A percentile compares a stretch with the other conserved stretches of the same genome.
Evolutionary conservation across 371 early-diverging fungal species (phyloP).

Genomic region (Rhizopus microsporus): DNA sequence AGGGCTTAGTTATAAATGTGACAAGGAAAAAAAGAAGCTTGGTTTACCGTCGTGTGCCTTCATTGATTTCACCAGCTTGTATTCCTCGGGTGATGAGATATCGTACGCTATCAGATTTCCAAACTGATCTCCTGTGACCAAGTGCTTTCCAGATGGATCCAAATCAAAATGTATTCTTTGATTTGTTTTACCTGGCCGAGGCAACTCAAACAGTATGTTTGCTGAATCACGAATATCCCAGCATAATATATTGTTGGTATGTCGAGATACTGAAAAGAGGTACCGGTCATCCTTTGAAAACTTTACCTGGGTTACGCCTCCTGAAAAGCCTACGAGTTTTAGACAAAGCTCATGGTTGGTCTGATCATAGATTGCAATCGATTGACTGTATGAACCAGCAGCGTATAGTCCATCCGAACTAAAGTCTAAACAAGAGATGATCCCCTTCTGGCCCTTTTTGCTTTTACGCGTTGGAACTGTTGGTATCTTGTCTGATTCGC

Average conservation of each 20-base stretch:
- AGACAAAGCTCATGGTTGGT: constrained; percentile 53
- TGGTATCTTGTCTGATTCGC: constrained; percentile 39
- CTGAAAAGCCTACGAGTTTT: constrained; percentile 46
- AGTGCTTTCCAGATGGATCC: constrained; percentile 54
- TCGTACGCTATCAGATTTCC: constrained; percentile 57
- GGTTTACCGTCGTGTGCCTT: constrained; percentile 32
- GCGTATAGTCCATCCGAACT: constrained; percentile 72
- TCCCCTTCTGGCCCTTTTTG: constrained; percentile 68
- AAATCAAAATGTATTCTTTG: constrained; percentile 73
- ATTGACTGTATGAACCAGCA: constrained; percentile 64
- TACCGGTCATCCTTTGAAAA: constrained; percentile 66
- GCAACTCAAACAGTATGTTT: constrained; percentile 50
- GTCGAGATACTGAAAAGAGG: constrained; percentile 64
- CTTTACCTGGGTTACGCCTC: constrained; percentile 51
- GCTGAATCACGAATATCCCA: constrained; percentile 77
- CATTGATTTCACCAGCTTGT: constrained; percentile 5
- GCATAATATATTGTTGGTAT: constrained; percentile 53
- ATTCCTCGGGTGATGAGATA: constrained; percentile 27
- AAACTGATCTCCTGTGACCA: constrained; percentile 59
- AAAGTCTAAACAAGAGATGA: constrained; percentile 68
- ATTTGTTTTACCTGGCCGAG: constrained; percentile 61
- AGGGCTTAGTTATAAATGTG: not conserved
- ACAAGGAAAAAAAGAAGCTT: not conserved
- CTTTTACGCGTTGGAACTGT: constrained; percentile 63
- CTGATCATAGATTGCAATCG: constrained; percentile 69